phyloP scores from a whole-genome alignment of 2,329 filamentous ascomycete genomes.

The Penicillium sp. region DNA sequence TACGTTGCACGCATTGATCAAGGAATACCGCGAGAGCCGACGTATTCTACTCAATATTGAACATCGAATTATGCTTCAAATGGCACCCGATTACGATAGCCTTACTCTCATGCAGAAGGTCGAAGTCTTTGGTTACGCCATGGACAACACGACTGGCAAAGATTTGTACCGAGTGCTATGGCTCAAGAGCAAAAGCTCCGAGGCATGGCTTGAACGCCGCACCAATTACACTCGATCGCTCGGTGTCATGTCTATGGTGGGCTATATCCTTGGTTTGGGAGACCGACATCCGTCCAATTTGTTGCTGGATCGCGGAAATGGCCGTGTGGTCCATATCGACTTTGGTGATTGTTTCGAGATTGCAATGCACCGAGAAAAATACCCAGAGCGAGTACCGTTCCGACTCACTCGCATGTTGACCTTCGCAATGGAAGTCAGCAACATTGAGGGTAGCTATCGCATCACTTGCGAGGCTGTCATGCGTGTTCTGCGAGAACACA shows the following conservation, averaged over 20 bases:
- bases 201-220: constrained; percentile 93
- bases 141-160: constrained; percentile 98
- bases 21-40: constrained; percentile 93
- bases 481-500: constrained; percentile 93
- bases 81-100: constrained; percentile 98
- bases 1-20: constrained; percentile 91
- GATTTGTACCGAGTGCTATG: constrained; percentile 97
- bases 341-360: constrained; percentile 99
- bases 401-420: constrained; percentile 97
- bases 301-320: constrained; percentile 93
- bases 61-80: constrained; percentile 99
- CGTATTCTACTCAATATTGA: constrained; percentile 99
- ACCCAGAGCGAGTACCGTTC: constrained; percentile 96
- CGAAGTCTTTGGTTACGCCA: constrained; percentile 96
- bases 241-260: constrained; percentile 99
- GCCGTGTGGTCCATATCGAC: constrained; percentile 97
- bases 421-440: constrained; percentile 99
- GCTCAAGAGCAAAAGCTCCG: constrained; percentile 97
- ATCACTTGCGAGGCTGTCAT: constrained; percentile 99
- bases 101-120: constrained; percentile 99
- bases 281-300: constrained; percentile 97
- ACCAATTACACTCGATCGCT: constrained; percentile 99
- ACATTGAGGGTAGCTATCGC: constrained; percentile 97
- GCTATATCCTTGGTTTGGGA: constrained; percentile 94
- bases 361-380: constrained; percentile 99